A percentile compares a stretch with the other conserved stretches of the same genome.
Conservation (phyloP, 305 asterid species). For the Fraxinus xanthoxyloides region DNA sequence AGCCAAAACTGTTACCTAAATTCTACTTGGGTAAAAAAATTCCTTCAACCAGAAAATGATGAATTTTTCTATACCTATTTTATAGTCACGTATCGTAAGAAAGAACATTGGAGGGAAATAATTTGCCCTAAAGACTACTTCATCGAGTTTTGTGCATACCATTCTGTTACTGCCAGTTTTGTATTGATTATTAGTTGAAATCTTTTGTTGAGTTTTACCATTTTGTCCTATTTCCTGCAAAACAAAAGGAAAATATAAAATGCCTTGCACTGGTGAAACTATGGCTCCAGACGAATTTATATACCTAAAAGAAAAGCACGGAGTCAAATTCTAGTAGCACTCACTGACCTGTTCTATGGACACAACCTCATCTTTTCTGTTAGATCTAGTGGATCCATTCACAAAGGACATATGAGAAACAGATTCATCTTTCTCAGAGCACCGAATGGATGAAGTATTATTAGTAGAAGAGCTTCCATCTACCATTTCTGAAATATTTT, state of each 20-base stretch:
- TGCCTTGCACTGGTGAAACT: conserved; percentile 3
- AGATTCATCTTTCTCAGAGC: conserved; percentile 34
- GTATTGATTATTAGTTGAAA: conserved; percentile 22
- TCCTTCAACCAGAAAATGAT: neutral
- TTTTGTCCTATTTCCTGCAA: conserved; percentile 24
- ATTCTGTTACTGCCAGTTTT: conserved; percentile 30
- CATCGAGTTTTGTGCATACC: conserved; percentile 25
- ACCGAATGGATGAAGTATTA: conserved; percentile 34
- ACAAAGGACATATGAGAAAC: conserved; percentile 37
- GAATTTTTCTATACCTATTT: neutral
- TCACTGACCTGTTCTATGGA: conserved; percentile 42
- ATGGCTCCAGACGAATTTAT: conserved; percentile 7
- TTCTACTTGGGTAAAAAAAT: neutral
- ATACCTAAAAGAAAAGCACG: conserved; percentile 1
- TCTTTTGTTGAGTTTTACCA: conserved; percentile 24
- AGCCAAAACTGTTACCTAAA: neutral
- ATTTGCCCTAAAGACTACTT: neutral
- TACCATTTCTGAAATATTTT: conserved; percentile 30
- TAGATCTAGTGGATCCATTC: conserved; percentile 32
- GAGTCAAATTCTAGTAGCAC: neutral
- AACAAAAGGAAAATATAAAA: conserved; percentile 12
- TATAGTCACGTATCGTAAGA: neutral
- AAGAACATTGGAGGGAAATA: neutral
- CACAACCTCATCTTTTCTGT: conserved; percentile 36
- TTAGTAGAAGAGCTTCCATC: conserved; percentile 35